Percentiles rank a stretch among this genome's conserved stretches.
Evolutionary conservation across 1,284 basidiomycete species (phyloP).

Genomic region (Ustilago xerochloae): DNA sequence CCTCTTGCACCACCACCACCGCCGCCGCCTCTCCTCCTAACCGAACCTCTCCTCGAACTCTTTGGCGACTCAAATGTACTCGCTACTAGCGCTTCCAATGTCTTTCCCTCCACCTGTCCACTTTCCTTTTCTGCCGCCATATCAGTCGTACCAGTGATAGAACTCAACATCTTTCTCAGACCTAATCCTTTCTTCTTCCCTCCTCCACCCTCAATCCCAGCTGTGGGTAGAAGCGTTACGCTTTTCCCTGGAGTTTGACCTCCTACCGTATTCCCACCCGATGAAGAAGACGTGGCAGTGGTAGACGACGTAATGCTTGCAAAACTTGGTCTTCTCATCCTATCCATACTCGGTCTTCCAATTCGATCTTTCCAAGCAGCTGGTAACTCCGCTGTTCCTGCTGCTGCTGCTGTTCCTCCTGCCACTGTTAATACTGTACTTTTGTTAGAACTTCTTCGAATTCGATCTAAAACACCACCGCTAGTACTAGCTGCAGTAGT

Average conservation of each 20-base stretch:
- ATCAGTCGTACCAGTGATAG: slow-evolving; percentile 3
- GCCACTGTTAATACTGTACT: no score
- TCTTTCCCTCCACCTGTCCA: background rate
- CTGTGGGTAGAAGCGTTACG: background rate
- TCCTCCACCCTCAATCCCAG: no score
- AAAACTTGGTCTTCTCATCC: slow-evolving; percentile 25
- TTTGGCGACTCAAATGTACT: slow-evolving; percentile 21
- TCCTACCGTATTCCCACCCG: background rate
- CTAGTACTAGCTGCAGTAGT: background rate
- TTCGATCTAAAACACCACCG: slow-evolving; percentile 6
- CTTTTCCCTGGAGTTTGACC: background rate
- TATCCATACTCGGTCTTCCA: slow-evolving; percentile 15
- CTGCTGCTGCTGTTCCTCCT: background rate
- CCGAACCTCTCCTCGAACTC: no score
- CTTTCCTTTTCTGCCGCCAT: background rate
- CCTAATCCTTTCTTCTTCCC: slow-evolving; percentile 9
- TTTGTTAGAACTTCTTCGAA: no score
- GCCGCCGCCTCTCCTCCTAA: no score
- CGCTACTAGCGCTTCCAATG: slow-evolving; percentile 21
- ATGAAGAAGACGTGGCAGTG: slow-evolving; percentile 1
- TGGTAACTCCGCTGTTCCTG: slow-evolving; percentile 25
- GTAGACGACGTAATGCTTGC: slow-evolving; percentile 5
- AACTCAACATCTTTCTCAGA: slow-evolving; percentile 21
- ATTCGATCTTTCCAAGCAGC: slow-evolving; percentile 39
- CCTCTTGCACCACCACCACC: background rate